These are phyloP conservation scores for Fusarium sororula DNA, from an alignment of 2,329 filamentous ascomycete genomes.

Conservation along the genomic window DNA sequence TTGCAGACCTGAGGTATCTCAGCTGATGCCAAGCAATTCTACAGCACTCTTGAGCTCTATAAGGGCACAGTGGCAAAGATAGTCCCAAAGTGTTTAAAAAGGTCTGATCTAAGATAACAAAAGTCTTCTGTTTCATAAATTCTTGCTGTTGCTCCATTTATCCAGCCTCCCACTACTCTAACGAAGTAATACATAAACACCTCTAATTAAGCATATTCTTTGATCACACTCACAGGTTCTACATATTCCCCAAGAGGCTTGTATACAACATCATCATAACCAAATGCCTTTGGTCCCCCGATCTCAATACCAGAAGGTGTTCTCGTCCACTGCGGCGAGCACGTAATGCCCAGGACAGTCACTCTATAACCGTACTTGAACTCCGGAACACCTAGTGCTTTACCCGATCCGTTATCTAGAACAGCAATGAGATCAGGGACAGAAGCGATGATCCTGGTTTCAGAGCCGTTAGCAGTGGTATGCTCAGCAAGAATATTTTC, in stretches of 20 bases:
- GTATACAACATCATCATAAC: background rate
- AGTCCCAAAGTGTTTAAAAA: too few species aligned
- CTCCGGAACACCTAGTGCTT: slow-evolving; percentile 19
- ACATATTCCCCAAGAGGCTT: background rate
- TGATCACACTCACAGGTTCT: background rate
- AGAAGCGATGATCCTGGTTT: background rate
- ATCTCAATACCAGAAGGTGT: background rate
- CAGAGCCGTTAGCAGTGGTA: background rate
- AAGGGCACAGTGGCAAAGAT: too few species aligned
- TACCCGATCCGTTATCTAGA: slow-evolving; percentile 4
- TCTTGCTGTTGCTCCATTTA: too few species aligned
- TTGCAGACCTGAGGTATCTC: too few species aligned
- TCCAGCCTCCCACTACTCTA: too few species aligned
- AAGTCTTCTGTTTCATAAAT: too few species aligned
- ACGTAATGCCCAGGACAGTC: slow-evolving; percentile 2
- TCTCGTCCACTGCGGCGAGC: slow-evolving; percentile 14
- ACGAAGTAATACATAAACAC: too few species aligned
- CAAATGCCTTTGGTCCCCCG: background rate
- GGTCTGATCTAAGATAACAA: too few species aligned
- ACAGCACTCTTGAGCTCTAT: too few species aligned
- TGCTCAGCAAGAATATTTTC: background rate
- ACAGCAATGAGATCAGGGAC: slow-evolving; percentile 27
- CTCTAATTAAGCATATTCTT: background rate
- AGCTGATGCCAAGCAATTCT: too few species aligned
- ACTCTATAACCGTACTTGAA: slow-evolving; percentile 22